These are phyloP conservation scores for Zoysia matrella DNA, from an alignment of 202 grass and related monocot species.

Conservation along the genomic window DNA sequence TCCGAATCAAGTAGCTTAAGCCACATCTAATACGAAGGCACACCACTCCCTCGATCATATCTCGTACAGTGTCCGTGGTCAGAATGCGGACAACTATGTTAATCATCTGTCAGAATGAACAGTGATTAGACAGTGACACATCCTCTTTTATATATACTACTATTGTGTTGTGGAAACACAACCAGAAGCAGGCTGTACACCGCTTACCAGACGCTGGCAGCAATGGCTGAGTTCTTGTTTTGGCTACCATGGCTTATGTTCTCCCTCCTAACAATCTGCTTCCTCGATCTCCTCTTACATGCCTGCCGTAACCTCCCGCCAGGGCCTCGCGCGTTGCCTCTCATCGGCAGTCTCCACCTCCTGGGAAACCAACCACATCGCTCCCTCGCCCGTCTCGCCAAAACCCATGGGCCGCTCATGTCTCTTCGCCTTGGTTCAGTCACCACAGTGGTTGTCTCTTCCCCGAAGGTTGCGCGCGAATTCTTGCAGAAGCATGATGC, in stretches of 20 bases:
- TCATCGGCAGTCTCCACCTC: conserved; percentile 59
- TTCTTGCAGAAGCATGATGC: conserved; percentile 56
- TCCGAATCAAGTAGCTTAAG: no score
- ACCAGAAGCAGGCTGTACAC: no score
- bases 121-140: no score
- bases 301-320: conserved; percentile 44
- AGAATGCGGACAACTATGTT: no score
- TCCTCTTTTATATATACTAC: no score
- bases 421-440: conserved; percentile 2
- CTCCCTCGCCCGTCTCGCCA: conserved; percentile 49
- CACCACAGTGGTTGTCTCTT: conserved; percentile 59
- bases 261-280: conserved; percentile 24
- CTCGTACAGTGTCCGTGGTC: no score
- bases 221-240: neutral
- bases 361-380: conserved; percentile 56
- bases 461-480: conserved; percentile 45
- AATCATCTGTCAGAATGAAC: no score
- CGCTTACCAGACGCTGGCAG: neutral
- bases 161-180: no score
- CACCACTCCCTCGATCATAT: no score
- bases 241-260: conserved; percentile 35
- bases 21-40: no score
- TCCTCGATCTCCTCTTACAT: conserved; percentile 22
- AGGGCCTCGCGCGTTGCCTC: conserved; percentile 47
- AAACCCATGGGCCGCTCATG: conserved; percentile 51